phyloP scores from a whole-genome alignment of 768 basidiomycete genomes.

The Chlorophyllum brunneum region DNA sequence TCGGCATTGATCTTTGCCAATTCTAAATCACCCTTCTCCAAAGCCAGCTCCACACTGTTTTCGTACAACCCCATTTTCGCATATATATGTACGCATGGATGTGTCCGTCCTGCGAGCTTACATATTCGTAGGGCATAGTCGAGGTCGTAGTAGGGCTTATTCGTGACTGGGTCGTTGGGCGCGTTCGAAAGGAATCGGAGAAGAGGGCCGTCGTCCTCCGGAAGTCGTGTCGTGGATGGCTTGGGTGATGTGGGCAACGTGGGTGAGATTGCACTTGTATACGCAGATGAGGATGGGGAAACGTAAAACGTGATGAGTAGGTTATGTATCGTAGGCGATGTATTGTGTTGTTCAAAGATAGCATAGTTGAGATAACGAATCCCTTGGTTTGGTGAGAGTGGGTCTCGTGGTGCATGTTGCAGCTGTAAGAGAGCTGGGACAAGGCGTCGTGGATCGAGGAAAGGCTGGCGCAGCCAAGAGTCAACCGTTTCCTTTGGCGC shows the following conservation, averaged over 20 bases:
- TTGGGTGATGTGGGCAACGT: conserved; percentile 77
- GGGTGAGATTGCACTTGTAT: conserved; percentile 40
- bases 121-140: conserved; percentile 95
- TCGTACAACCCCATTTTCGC: conserved; percentile 97
- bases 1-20: conserved; percentile 95
- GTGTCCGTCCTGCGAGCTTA: conserved; percentile 74
- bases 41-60: conserved; percentile 90
- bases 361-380: conserved; percentile 86
- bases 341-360: conserved; percentile 76
- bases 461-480: conserved; percentile 81
- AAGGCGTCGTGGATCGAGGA: conserved; percentile 78
- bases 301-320: conserved; percentile 88
- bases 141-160: conserved; percentile 90
- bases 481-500: conserved; percentile 89
- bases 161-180: conserved; percentile 77
- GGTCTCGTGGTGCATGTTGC: conserved; percentile 70
- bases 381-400: conserved; percentile 77
- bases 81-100: conserved; percentile 94
- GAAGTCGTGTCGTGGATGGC: conserved; percentile 26
- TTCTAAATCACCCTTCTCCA: conserved; percentile 93
- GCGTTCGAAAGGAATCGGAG: conserved; percentile 80
- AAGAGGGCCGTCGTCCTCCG: conserved; percentile 68
- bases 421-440: conserved; percentile 85
- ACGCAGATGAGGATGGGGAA: conserved; percentile 63
- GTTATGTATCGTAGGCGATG: conserved; percentile 88